These are phyloP conservation scores for Kalaharituber pfeilii DNA, from an alignment of 2,329 filamentous ascomycete species.

Conservation along the genomic window DNA sequence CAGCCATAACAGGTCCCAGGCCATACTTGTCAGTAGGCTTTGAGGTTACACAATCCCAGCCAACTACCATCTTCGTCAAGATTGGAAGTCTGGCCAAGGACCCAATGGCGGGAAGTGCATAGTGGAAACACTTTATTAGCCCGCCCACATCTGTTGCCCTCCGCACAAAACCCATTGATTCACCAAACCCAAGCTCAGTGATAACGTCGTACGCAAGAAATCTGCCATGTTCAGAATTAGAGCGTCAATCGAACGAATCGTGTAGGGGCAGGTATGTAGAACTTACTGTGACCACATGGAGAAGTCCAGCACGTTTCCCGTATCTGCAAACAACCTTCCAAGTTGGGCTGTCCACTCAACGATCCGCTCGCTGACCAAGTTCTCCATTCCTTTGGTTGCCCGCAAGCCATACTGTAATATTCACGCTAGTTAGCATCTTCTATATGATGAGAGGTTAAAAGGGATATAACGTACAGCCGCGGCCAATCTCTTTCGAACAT, in stretches of 20 bases:
- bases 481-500: conserved; percentile 38
- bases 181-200: conserved; percentile 39
- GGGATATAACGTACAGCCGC: conserved; percentile 27
- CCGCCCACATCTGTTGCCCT: conserved; percentile 36
- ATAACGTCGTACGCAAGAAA: conserved; percentile 43
- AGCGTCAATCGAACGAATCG: too few species aligned
- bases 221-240: conserved; percentile 15
- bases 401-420: conserved; percentile 34
- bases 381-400: conserved; percentile 43
- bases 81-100: conserved; percentile 37
- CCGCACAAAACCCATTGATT: conserved; percentile 39
- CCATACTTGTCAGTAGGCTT: conserved; percentile 37
- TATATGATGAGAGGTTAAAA: background rate
- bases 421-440: background rate
- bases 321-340: conserved; percentile 31
- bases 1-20: conserved; percentile 38
- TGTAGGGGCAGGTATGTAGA: too few species aligned
- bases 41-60: conserved; percentile 36
- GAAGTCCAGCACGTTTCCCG: conserved; percentile 36
- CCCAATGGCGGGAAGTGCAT: conserved; percentile 35
- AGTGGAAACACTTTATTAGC: conserved; percentile 39
- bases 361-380: conserved; percentile 37
- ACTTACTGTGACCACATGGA: conserved; percentile 36
- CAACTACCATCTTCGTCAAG: conserved; percentile 37
- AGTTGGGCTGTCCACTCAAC: conserved; percentile 36